Percentiles rank a stretch among this genome's conserved stretches.
Evolutionary conservation across 805 yeast species (phyloP).

Genomic region (Ogataea kodamae): DNA sequence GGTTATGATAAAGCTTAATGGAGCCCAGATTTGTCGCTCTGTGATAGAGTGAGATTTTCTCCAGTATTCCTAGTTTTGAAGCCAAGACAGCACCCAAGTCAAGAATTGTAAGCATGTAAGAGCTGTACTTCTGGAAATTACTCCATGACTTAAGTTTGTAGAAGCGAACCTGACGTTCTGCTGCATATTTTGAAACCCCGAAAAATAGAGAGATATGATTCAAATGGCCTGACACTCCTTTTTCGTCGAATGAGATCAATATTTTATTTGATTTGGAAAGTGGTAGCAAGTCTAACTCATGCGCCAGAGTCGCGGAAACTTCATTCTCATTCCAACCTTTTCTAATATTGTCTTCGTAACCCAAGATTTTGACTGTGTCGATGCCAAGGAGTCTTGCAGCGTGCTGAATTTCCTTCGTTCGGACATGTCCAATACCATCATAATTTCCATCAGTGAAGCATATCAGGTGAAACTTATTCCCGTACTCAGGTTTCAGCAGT

Average conservation of each 20-base stretch:
- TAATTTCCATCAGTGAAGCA: conserved; percentile 79
- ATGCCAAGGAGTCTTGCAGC: conserved; percentile 55
- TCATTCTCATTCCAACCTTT: conserved; percentile 53
- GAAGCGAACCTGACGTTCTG: conserved; percentile 12
- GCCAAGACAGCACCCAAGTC: too few relatives aligned
- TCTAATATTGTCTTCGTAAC: conserved; percentile 66
- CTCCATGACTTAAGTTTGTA: conserved; percentile 34
- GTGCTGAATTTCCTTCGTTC: conserved; percentile 56
- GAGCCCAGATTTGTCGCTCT: too few relatives aligned
- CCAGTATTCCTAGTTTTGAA: too few relatives aligned
- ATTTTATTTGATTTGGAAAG: conserved; percentile 30
- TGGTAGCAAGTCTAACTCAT: conserved; percentile 16
- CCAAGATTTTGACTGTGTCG: conserved; percentile 44
- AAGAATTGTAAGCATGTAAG: conserved; percentile 39
- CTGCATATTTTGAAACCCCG: conserved; percentile 42
- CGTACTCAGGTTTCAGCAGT: conserved; percentile 41
- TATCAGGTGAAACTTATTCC: conserved; percentile 53
- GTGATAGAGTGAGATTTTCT: too few relatives aligned
- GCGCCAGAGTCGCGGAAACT: conserved; percentile 38
- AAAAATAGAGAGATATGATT: conserved; percentile 69
- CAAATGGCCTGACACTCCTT: conserved; percentile 84
- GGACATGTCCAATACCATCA: conserved; percentile 62
- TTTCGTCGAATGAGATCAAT: conserved; percentile 73
- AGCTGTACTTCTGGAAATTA: conserved; percentile 45
- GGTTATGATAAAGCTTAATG: conserved; percentile 38